Percentiles rank a stretch among this genome's conserved stretches.
These are phyloP conservation scores for Talaromyces sp. DNA, from an alignment of 2,329 filamentous ascomycete species.

Conservation along the genomic window DNA sequence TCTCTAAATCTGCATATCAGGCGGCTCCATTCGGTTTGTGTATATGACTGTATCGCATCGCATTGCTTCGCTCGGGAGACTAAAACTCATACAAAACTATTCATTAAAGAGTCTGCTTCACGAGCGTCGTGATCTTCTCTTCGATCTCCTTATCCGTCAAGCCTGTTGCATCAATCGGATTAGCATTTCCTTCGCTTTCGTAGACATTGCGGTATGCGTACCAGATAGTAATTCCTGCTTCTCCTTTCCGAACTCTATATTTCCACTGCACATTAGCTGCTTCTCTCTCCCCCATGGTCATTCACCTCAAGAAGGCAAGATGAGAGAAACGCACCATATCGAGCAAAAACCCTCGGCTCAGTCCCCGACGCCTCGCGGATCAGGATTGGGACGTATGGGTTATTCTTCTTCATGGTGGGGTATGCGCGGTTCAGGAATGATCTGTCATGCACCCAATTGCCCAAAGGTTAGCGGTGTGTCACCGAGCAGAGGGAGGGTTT, in stretches of 20 bases:
- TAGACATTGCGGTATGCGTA: constrained; percentile 30
- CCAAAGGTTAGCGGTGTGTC: not conserved
- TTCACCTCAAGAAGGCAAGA: not conserved
- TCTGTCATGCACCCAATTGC: constrained; percentile 47
- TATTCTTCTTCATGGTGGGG: constrained; percentile 99
- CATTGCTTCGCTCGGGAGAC: not conserved
- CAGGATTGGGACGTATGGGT: constrained; percentile 89
- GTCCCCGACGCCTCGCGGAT: constrained; percentile 87
- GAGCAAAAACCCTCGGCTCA: constrained; percentile 79
- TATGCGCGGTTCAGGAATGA: constrained; percentile 88
- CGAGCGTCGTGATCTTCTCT: constrained; percentile 61
- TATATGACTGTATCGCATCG: not conserved
- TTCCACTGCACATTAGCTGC: not conserved
- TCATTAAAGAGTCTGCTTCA: constrained; percentile 49
- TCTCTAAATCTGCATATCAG: not conserved
- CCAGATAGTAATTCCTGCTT: constrained; percentile 62
- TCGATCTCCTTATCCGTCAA: constrained; percentile 70
- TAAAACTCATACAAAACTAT: not conserved
- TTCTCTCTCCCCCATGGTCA: not conserved
- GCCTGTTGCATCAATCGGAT: constrained; percentile 42
- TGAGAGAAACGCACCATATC: constrained; percentile 68
- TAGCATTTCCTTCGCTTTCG: constrained; percentile 12
- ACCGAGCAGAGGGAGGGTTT: not conserved
- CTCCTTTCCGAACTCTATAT: constrained; percentile 65
- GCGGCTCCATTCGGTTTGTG: not conserved